Evolutionary conservation across 331 rosid genomes (phyloP), one percentile per base, ranked within the genome.

Genomic region (Phaseolus coccineus): DNA sequence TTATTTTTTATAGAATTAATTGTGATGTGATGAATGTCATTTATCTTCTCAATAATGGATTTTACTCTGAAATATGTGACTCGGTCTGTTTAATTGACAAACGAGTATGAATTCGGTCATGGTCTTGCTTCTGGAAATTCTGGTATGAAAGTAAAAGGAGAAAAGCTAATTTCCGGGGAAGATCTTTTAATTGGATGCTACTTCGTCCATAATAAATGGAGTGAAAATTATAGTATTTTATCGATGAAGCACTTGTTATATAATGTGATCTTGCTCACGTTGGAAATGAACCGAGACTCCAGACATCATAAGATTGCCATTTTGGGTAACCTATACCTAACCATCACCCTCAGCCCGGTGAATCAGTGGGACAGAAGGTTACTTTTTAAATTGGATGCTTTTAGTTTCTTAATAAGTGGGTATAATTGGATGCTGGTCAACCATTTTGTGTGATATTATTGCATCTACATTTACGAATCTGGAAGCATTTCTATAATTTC

Each of bases 401-500:
- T 47, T 58, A 31, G 52, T 48, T 48, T 56, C 31, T 59, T 33
- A 24, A 39, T 33, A 35, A 55, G 68, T 69, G 35, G 48, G 47
- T 42, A 40, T 4, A 42, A 16, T 72, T n/a, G 28, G n/a, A 13
- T 35, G 3, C 27, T 13, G 30, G 39, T 28, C 9, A 72, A 80
- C 51, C 40, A 51, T 64, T 24, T 25, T 35, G 40, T 48, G 44
- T 39, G 25, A 63, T 40, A 53, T 39, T 50, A 10, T 80, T 64
- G 65, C 25, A 66, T 31, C 5, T 31, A 2, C 37, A 14, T 15
- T 66, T 47, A 9, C 27, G 11, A 46, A 74, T 31, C 62, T 22
- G 53, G 2, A 66, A 46, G 55, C 57, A 11, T 75, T 80, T 80
- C 16, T 67, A 37, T 37, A 14, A 15, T 24, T 68, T 16, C 1